Base-by-base conservation (phyloP, 352 stramenopile species). In the Globisporangium canariense region DNA sequence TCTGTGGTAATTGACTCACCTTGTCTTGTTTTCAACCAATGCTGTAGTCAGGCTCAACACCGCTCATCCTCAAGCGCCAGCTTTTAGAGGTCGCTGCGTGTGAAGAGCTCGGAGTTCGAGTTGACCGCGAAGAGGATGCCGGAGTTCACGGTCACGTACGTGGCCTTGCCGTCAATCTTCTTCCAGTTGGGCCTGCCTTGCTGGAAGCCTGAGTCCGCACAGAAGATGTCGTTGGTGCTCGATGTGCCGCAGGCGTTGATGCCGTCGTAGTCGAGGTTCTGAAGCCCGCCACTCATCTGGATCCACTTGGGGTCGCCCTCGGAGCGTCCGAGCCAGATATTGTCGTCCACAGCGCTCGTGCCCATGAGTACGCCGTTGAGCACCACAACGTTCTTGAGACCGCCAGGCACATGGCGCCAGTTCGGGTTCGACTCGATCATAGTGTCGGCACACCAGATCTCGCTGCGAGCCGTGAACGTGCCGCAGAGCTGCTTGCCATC, bases 401-500 rank as follows among this genome's bases (percentile, higher is more conserved):
- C 22, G 1, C 64, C 58, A 10, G 41, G 6, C 3, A 65, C 20
- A 7, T 25, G 18, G 13, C 38, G 38, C 58, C 64, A 69, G 18
- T 65, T 62, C 1, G 64, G 62, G 30, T 51, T 64, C 43, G 47
- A 34, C 16, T 51, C 60, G 43, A 76, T 60, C 28, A 60, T 36
- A 22, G 41, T 25, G 45, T 76, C 66, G n/a, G 69, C 69, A 50
- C 69, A 76, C 58, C 47, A 76, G 53, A 76, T 64, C 32, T 71
- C 54, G 60, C 70, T 53, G 34, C 40, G 40, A 6, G 0, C 36
- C 5, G 13, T 20, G 62, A 58, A 68, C n/a, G 49, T 43, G 11
- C 52, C 69, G 32, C 69, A 76, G 45, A 76, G 50, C 43, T 72
- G 61, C 50, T 76, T 73, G 58, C 69, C 69, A 38, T 76, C 66